Conservation (phyloP, 1,284 basidiomycete species). For the Amylostereum chailletii region DNA sequence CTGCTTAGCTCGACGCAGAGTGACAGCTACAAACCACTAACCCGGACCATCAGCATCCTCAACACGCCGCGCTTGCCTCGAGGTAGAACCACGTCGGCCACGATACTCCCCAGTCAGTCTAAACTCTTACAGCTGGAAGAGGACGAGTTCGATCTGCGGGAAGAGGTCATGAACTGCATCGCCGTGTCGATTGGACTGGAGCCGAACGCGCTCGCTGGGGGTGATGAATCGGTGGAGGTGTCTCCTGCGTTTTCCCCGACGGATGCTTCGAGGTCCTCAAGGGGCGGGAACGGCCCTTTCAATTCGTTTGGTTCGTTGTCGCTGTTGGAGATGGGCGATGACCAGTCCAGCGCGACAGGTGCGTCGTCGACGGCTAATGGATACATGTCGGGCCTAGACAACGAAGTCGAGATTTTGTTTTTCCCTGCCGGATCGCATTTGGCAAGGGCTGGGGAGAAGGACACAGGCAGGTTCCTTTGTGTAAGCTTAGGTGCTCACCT, state of each 20-base stretch:
- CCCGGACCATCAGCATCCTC: slow-evolving; percentile 40
- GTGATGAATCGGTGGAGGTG: slow-evolving; percentile 51
- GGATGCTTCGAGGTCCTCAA: slow-evolving; percentile 26
- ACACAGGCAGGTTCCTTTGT: slow-evolving; percentile 50
- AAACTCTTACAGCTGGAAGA: slow-evolving; percentile 11
- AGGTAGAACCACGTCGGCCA: slow-evolving; percentile 8
- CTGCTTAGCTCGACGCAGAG: slow-evolving; percentile 36
- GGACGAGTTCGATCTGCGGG: slow-evolving; percentile 81
- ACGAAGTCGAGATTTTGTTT: slow-evolving; percentile 93
- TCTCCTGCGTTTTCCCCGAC: slow-evolving; percentile 54
- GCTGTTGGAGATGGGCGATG: slow-evolving; percentile 69
- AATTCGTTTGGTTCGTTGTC: slow-evolving; percentile 78
- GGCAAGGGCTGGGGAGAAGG: slow-evolving; percentile 84
- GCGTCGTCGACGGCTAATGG: slow-evolving; percentile 49
- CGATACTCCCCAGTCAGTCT: slow-evolving; percentile 9
- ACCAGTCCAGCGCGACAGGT: slow-evolving; percentile 59
- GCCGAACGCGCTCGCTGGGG: slow-evolving; percentile 67
- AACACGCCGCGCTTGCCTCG: slow-evolving; percentile 41
- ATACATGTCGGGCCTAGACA: slow-evolving; percentile 76
- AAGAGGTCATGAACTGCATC: slow-evolving; percentile 95
- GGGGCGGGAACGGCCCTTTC: slow-evolving; percentile 23
- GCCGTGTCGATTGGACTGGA: slow-evolving; percentile 94
- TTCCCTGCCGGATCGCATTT: slow-evolving; percentile 84
- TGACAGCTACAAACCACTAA: slow-evolving; percentile 38
- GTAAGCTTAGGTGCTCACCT: not conserved